These are phyloP conservation scores for Halteria grandinella DNA, from an alignment of 73 alveolate species.

Conservation along the genomic window DNA sequence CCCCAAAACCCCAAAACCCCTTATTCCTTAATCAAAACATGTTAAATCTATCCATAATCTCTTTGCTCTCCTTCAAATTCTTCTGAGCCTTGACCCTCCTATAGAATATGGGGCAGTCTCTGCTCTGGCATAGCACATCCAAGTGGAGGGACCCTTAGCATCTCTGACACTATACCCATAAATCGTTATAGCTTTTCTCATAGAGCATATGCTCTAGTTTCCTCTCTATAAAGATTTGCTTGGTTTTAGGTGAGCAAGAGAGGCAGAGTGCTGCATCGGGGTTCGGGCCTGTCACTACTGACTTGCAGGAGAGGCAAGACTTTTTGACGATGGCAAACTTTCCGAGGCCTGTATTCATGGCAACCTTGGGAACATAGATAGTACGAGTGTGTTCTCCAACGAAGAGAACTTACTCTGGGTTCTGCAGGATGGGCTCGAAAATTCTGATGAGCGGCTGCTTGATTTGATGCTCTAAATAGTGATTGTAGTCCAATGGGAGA, in stretches of 20 bases:
- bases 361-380: constrained; percentile 81
- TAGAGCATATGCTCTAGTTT: constrained; percentile 69
- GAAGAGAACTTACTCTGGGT: constrained; percentile 92
- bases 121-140: constrained; percentile 90
- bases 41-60: too few species aligned
- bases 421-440: constrained; percentile 89
- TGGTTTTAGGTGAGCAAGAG: constrained; percentile 75
- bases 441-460: constrained; percentile 96
- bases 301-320: constrained; percentile 85
- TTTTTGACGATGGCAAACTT: constrained; percentile 80
- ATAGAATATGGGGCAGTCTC: constrained; percentile 98
- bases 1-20: too few species aligned
- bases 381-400: constrained; percentile 91
- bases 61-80: constrained; percentile 71
- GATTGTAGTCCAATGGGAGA: constrained; percentile 96
- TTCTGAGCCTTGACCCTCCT: constrained; percentile 93
- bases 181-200: constrained; percentile 83
- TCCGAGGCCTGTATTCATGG: constrained; percentile 73
- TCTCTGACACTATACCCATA: constrained; percentile 97
- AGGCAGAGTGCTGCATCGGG: constrained; percentile 80
- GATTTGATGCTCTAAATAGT: constrained; percentile 96
- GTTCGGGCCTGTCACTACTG: constrained; percentile 61
- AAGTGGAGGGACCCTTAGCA: constrained; percentile 93
- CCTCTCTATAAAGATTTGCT: constrained; percentile 78
- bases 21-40: too few species aligned